Evolutionary conservation across 2,329 filamentous ascomycete species (phyloP).

Genomic region (Neofusicoccum kwambonambiense): DNA sequence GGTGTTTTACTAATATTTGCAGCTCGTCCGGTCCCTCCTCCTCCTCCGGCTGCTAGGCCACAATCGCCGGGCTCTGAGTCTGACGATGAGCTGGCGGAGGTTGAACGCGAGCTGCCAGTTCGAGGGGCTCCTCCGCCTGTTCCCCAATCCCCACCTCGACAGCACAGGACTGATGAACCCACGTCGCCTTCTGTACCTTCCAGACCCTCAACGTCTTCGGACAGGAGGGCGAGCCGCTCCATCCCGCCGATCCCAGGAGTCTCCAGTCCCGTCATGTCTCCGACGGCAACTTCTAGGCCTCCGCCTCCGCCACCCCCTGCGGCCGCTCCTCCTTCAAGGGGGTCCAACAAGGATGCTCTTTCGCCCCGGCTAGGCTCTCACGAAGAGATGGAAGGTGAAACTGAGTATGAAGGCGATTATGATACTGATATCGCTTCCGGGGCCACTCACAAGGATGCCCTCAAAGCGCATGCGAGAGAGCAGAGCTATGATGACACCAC

Average conservation of each 20-base stretch:
- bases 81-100: slow-evolving; percentile 70
- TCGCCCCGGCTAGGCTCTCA: slow-evolving; percentile 32
- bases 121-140: slow-evolving; percentile 35
- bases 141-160: slow-evolving; percentile 33
- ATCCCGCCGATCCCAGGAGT: slow-evolving; percentile 59
- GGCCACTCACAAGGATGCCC: slow-evolving; percentile 87
- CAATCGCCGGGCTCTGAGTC: slow-evolving; percentile 78
- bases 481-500: slow-evolving; percentile 70
- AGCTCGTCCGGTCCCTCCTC: slow-evolving; percentile 64
- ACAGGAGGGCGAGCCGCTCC: slow-evolving; percentile 35
- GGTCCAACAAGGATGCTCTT: slow-evolving; percentile 31
- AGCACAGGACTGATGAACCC: slow-evolving; percentile 11
- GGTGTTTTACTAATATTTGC: slow-evolving; percentile 16
- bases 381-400: slow-evolving; percentile 75
- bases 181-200: slow-evolving; percentile 18
- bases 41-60: slow-evolving; percentile 47
- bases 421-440: slow-evolving; percentile 96
- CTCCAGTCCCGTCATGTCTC: slow-evolving; percentile 34
- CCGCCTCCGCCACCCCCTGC: slow-evolving; percentile 50
- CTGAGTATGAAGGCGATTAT: slow-evolving; percentile 96
- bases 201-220: slow-evolving; percentile 27
- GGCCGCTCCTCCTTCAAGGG: slow-evolving; percentile 38
- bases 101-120: slow-evolving; percentile 29
- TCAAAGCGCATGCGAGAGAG: slow-evolving; percentile 78
- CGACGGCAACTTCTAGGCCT: slow-evolving; percentile 36